A percentile compares a stretch with the other conserved stretches of the same genome.
These are phyloP conservation scores for Carex myosuroides DNA, from an alignment of 176 grass and related monocot species.

Conservation along the genomic window DNA sequence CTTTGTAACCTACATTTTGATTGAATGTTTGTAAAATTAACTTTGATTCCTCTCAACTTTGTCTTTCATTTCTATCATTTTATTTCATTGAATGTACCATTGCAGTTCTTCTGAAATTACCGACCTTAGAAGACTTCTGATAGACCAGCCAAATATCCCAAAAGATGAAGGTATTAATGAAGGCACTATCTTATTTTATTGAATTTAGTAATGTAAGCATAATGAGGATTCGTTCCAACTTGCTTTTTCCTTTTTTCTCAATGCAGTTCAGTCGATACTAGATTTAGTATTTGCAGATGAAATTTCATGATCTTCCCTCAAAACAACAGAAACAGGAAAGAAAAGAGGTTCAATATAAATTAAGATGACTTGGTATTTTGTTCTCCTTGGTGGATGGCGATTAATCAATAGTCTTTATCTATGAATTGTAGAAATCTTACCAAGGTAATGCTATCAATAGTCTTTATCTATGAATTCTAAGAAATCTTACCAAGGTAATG, in stretches of 20 bases:
- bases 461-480: not conserved
- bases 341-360: not conserved
- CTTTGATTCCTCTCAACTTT: not conserved
- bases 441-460: not conserved
- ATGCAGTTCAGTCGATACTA: slow-evolving; percentile 78
- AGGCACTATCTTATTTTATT: not conserved
- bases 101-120: slow-evolving; percentile 60
- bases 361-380: not conserved
- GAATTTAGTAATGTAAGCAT: not conserved
- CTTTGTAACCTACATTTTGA: not conserved
- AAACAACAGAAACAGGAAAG: not conserved
- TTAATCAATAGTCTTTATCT: not conserved
- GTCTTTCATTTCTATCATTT: not conserved
- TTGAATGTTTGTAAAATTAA: not conserved
- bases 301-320: slow-evolving; percentile 40
- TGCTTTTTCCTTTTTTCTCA: not conserved
- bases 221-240: not conserved
- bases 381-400: not conserved
- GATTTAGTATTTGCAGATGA: slow-evolving; percentile 75
- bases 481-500: not conserved
- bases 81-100: slow-evolving; percentile 14
- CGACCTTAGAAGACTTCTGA: slow-evolving; percentile 48
- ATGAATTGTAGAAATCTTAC: not conserved
- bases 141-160: slow-evolving; percentile 79
- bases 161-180: slow-evolving; percentile 62